Evolutionary conservation across 148 eudicot genomes (phyloP).

Genomic region (Silene uniflora): DNA sequence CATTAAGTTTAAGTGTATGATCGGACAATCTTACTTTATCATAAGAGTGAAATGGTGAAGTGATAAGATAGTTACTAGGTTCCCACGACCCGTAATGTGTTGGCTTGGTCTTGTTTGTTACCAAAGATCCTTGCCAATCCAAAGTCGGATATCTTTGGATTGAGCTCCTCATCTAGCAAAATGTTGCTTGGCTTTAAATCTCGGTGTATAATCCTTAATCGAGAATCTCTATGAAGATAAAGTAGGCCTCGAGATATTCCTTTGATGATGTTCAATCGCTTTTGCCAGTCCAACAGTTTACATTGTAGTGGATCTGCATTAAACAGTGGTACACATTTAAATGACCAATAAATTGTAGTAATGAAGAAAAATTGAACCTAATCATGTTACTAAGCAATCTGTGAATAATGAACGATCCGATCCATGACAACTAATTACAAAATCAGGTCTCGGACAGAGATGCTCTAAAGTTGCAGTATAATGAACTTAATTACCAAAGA

Average conservation of each 20-base stretch:
- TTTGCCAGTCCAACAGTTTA: constrained; percentile 37
- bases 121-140: constrained; percentile 60
- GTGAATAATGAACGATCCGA: no score
- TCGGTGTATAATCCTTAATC: constrained; percentile 46
- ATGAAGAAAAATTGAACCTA: no score
- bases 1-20: neutral
- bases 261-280: constrained; percentile 38
- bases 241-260: constrained; percentile 60
- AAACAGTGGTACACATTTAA: no score
- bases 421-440: no score
- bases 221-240: constrained; percentile 56
- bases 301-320: constrained; percentile 9
- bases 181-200: constrained; percentile 52
- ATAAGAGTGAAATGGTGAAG: neutral
- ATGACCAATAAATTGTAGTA: no score
- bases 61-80: constrained; percentile 45
- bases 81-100: constrained; percentile 52
- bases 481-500: constrained; percentile 29
- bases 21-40: constrained; percentile 11
- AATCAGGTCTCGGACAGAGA: no score
- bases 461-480: neutral
- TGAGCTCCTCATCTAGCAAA: constrained; percentile 41
- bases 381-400: no score
- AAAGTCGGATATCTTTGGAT: constrained; percentile 53
- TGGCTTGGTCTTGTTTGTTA: constrained; percentile 48